phyloP scores from a whole-genome alignment of 345 rosid genomes.

The Bruguiera gymnorhiza region DNA sequence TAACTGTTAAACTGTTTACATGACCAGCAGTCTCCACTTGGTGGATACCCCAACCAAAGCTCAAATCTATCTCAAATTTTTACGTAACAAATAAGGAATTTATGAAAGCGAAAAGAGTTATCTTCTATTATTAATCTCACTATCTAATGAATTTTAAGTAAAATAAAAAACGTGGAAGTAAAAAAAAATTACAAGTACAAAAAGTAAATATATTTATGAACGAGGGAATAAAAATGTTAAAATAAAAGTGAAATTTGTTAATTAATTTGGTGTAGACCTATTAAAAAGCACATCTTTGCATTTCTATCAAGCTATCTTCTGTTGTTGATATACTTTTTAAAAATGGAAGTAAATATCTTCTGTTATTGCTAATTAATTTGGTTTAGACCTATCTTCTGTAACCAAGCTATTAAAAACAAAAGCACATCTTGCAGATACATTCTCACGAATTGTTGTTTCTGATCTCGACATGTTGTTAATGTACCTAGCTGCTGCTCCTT shows the following conservation, averaged over 20 bases:
- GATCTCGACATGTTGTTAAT: slow-evolving; percentile 1
- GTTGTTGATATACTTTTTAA: no score
- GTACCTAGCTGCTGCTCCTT: neutral
- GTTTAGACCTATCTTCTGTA: neutral
- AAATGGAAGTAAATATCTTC: no score
- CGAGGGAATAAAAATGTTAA: no score
- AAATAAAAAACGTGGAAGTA: no score
- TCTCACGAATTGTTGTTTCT: neutral
- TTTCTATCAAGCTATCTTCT: no score
- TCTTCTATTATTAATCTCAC: no score
- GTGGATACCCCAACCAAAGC: neutral
- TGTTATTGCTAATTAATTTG: neutral
- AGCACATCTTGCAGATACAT: neutral
- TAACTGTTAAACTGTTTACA: neutral
- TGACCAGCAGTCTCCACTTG: slow-evolving; percentile 2
- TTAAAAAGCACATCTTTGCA: no score
- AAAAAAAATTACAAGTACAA: no score
- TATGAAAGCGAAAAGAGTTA: neutral
- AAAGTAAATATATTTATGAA: no score
- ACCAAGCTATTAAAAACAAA: neutral
- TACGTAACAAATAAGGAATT: neutral
- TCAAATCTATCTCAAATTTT: neutral
- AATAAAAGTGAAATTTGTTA: no score
- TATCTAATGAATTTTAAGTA: no score
- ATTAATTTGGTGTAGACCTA: neutral